phyloP scores from a whole-genome alignment of 2,329 filamentous ascomycete genomes.

The Grosmannia serpens region DNA sequence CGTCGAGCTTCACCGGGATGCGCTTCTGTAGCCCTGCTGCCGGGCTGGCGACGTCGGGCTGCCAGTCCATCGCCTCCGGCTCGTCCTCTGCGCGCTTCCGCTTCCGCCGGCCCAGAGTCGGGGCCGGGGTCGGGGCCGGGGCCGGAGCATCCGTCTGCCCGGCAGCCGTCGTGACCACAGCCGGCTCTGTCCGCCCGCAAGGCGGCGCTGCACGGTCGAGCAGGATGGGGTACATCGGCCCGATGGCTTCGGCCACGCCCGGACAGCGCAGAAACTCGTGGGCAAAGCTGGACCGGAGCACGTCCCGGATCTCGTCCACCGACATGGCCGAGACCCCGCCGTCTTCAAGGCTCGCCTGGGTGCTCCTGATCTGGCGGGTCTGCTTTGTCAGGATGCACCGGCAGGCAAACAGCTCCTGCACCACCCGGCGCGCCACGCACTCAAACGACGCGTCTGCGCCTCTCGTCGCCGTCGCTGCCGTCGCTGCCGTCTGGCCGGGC shows the following conservation, averaged over 20 bases:
- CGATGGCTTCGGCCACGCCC: neutral
- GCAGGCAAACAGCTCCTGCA: neutral
- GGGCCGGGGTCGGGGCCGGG: no score
- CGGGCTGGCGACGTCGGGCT: neutral
- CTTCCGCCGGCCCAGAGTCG: neutral
- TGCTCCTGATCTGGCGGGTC: neutral
- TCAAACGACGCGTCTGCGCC: neutral
- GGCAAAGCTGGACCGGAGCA: neutral
- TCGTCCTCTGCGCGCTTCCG: neutral
- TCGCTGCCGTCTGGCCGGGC: neutral
- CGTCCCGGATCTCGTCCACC: neutral
- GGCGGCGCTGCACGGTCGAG: neutral
- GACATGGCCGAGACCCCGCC: neutral
- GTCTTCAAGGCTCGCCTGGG: neutral
- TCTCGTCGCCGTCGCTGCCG: neutral
- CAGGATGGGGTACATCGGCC: neutral
- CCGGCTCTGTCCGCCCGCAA: neutral
- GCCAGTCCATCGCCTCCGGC: neutral
- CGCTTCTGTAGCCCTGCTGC: neutral
- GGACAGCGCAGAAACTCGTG: neutral
- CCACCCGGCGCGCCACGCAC: neutral
- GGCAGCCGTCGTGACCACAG: neutral
- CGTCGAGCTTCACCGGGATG: no score
- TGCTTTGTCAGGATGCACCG: neutral
- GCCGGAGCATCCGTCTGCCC: neutral